Percentiles rank a stretch among this genome's conserved stretches.
Evolutionary conservation across 176 grass and related monocot genomes (phyloP).

Genomic region (Alopecurus myosuroides): DNA sequence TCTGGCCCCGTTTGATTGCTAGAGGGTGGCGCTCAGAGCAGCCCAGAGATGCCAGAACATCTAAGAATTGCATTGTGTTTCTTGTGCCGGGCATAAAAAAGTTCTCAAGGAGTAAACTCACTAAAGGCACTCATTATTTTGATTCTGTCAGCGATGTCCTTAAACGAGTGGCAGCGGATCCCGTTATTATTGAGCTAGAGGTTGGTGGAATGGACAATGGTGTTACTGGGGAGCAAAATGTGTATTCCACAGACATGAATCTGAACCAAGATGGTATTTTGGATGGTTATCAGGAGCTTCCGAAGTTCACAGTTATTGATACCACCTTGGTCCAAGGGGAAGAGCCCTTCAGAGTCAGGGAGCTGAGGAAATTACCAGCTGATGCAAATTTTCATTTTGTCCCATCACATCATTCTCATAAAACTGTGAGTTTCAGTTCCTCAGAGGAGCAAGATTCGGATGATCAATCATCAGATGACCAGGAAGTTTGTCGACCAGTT

Average conservation of each 20-base stretch:
- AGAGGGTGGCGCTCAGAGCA: constrained; percentile 96
- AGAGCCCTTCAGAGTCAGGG: constrained; percentile 55
- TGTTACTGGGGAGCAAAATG: constrained; percentile 31
- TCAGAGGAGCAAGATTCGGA: constrained; percentile 46
- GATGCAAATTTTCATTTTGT: constrained; percentile 42
- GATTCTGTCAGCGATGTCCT: constrained; percentile 90
- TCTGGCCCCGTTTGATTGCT: constrained; percentile 94
- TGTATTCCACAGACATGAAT: constrained; percentile 19
- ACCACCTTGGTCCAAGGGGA: constrained; percentile 74
- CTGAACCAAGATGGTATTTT: constrained; percentile 29
- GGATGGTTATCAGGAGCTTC: constrained; percentile 49
- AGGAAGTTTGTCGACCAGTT: constrained; percentile 17
- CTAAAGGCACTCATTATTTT: constrained; percentile 87
- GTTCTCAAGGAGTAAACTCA: constrained; percentile 72
- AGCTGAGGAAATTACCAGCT: constrained; percentile 69
- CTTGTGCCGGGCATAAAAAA: constrained; percentile 60
- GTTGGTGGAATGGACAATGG: constrained; percentile 27
- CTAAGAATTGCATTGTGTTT: constrained; percentile 73
- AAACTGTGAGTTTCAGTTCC: constrained; percentile 42
- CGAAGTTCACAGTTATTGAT: constrained; percentile 91
- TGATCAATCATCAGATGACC: constrained; percentile 36
- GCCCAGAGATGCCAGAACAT: constrained; percentile 63
- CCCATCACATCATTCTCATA: constrained; percentile 18
- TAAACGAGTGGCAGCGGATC: constrained; percentile 65
- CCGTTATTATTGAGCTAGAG: constrained; percentile 68